Evolutionary conservation across 2,329 filamentous ascomycete genomes (phyloP), one percentile per base, ranked within the genome.

Genomic region (Thelonectria olida): DNA sequence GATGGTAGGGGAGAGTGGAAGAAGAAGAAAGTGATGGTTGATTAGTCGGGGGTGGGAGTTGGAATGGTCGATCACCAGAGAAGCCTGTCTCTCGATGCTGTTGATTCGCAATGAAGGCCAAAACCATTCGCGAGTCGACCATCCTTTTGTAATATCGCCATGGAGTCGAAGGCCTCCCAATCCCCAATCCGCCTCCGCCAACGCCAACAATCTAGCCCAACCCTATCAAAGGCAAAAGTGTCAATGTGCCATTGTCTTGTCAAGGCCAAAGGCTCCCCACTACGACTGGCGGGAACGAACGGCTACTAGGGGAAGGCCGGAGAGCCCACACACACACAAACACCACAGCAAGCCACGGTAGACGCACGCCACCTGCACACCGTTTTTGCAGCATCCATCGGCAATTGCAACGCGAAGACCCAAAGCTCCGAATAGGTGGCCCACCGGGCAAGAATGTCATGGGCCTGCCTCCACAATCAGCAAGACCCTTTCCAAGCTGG

Each of bases 71-170:
- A 49, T 61, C 47, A 39, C 52, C 41, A 67, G 61, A 71, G 68
- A 71, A 71, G 61, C 68, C 68, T 63, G 68, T 67, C 67, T 67
- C 70, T 68, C 50, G 67, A 69, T 71, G 65, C 36, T 66, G 47
- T 55, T 55, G 60, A 3, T 49, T 54, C 22, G 41, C 34, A 48
- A 54, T 34, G 47, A 56, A 56, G 15, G 19, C 28, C 41, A 2
- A 42, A 64, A 58, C 50, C 61, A 62, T 66, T 19, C 42, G 49
- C 47, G 67, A 65, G 47, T 61, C 47, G 50, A 56, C 62, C 64
- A 71, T 68, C 67, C 70, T 70, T 72, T 72, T 71, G 72, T 70
- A 72, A 72, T 71, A 72, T 72, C 67, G 63, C 64, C 57, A 72
- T 63, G 54, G 53, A 8, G 59, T 63, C 63, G 68, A 72, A 71